Conservation (phyloP, 2,329 filamentous ascomycete species). For the Cryphonectria japonica region DNA sequence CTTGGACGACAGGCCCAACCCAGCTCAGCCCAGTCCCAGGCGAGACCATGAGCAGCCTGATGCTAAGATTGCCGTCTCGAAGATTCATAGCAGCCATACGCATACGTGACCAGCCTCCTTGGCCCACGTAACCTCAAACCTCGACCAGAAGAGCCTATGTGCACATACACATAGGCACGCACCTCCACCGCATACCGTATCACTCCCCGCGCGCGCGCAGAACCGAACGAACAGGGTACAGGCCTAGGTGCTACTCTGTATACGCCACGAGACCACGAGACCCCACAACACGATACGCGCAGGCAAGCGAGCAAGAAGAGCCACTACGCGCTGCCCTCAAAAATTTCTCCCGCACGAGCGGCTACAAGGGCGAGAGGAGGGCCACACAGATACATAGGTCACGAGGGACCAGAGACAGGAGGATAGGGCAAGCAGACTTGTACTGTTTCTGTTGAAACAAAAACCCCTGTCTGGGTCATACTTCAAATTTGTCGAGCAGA, state of each 20-base stretch:
- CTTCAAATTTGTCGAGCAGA: neutral
- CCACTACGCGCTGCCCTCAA: neutral
- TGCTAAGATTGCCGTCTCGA: constrained; percentile 13
- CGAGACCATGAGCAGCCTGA: constrained; percentile 19
- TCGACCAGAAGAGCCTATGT: neutral
- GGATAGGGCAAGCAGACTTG: neutral
- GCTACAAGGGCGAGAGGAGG: neutral
- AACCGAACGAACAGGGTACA: neutral
- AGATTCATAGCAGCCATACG: neutral
- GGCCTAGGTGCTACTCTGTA: neutral
- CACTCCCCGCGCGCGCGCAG: neutral
- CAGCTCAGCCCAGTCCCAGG: neutral
- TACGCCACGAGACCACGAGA: neutral
- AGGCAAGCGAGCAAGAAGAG: neutral
- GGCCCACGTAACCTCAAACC: neutral
- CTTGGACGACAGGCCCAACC: constrained; percentile 14
- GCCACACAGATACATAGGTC: neutral
- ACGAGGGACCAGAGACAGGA: neutral
- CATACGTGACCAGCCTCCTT: constrained; percentile 10
- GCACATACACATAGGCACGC: neutral
- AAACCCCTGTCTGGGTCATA: neutral
- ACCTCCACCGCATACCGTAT: neutral
- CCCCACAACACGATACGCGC: neutral
- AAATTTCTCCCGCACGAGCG: neutral
- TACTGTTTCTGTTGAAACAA: neutral